Evolutionary conservation across 2,329 filamentous ascomycete genomes (phyloP).

Genomic region (Epichloe uncinata): DNA sequence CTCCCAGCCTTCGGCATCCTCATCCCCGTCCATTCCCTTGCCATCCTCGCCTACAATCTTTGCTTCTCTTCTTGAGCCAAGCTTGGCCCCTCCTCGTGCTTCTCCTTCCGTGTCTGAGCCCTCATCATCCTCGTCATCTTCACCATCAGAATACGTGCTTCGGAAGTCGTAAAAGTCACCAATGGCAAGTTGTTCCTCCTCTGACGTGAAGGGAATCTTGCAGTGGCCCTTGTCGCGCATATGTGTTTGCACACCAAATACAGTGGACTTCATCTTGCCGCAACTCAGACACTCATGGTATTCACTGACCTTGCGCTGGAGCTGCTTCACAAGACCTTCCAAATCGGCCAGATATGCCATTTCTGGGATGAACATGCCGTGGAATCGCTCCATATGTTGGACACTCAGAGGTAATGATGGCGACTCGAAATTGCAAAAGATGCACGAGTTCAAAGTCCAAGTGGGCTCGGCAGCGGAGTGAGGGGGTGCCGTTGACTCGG

Average conservation of each 20-base stretch:
- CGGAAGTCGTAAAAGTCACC: slow-evolving; percentile 97
- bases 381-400: slow-evolving; percentile 79
- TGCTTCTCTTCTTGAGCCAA: slow-evolving; percentile 45
- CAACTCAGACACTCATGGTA: slow-evolving; percentile 81
- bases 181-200: slow-evolving; percentile 84
- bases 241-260: slow-evolving; percentile 78
- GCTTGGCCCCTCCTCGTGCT: slow-evolving; percentile 50
- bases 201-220: slow-evolving; percentile 83
- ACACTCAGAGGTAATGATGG: slow-evolving; percentile 63
- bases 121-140: slow-evolving; percentile 44
- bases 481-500: slow-evolving; percentile 28
- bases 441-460: slow-evolving; percentile 45
- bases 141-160: slow-evolving; percentile 82
- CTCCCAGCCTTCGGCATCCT: slow-evolving; percentile 75
- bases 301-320: slow-evolving; percentile 68
- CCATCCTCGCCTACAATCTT: slow-evolving; percentile 39
- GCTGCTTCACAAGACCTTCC: slow-evolving; percentile 64
- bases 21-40: slow-evolving; percentile 36
- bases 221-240: slow-evolving; percentile 97
- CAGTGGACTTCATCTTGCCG: slow-evolving; percentile 65
- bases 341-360: slow-evolving; percentile 69
- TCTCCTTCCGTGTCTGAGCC: slow-evolving; percentile 29
- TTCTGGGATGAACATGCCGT: slow-evolving; percentile 95
- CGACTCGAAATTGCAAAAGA: slow-evolving; percentile 88
- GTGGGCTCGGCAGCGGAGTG: slow-evolving; percentile 21